Evolutionary conservation across 371 early-diverging fungal species (phyloP).

Genomic region (Zancudomyces culisetae): DNA sequence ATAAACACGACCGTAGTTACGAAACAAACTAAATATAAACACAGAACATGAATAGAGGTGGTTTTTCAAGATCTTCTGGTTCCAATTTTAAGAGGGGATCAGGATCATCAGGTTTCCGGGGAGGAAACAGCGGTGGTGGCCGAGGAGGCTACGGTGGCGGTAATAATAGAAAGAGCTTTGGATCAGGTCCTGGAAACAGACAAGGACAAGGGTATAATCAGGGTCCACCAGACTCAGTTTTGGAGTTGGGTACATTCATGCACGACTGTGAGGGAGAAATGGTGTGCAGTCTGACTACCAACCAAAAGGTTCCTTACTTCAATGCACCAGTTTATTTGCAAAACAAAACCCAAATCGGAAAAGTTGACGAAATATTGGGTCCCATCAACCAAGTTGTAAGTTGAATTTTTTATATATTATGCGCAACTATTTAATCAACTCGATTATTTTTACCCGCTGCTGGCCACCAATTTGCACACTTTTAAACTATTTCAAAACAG

Average conservation of each 20-base stretch:
- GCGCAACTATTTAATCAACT: no score
- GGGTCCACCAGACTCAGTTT: slow-evolving; percentile 12
- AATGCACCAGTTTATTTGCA: slow-evolving; percentile 94
- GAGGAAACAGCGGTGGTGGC: slow-evolving; percentile 30
- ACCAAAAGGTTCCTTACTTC: slow-evolving; percentile 93
- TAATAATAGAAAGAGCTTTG: slow-evolving; percentile 27
- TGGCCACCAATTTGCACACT: no score
- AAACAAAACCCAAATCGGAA: slow-evolving; percentile 96
- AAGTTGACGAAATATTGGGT: slow-evolving; percentile 99
- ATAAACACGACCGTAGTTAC: no score
- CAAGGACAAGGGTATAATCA: slow-evolving; percentile 4
- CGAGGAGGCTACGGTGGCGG: slow-evolving; percentile 51
- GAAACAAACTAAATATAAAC: not conserved
- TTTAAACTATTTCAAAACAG: not conserved
- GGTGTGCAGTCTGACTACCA: slow-evolving; percentile 86
- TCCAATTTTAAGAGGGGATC: no score
- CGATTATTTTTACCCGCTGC: no score
- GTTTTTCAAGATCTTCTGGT: no score
- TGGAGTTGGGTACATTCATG: slow-evolving; percentile 78
- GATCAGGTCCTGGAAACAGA: slow-evolving; percentile 26
- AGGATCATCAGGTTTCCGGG: slow-evolving; percentile 3
- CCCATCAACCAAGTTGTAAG: slow-evolving; percentile 76
- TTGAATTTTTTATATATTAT: not conserved
- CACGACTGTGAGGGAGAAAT: slow-evolving; percentile 95
- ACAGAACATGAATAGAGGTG: not conserved